Evolutionary conservation across 257 asterid genomes (phyloP).

Genomic region (Solanum clarkiae): DNA sequence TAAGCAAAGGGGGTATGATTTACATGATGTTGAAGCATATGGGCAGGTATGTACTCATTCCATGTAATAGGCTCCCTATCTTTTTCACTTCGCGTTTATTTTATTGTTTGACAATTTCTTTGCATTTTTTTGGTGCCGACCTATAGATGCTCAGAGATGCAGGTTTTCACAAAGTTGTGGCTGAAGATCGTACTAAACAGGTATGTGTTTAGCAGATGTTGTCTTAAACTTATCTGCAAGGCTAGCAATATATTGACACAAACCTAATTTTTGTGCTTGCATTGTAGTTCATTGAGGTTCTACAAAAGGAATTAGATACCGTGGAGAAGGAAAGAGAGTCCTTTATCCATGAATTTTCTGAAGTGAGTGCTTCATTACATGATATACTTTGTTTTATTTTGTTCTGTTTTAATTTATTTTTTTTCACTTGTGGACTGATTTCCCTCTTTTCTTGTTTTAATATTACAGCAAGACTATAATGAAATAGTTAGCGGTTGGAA

Average conservation of each 20-base stretch:
- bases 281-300: slow-evolving; percentile 70
- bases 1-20: slow-evolving; percentile 84
- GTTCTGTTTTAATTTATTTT: not conserved
- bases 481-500: slow-evolving; percentile 88
- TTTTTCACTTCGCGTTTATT: not conserved
- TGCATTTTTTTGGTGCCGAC: not conserved
- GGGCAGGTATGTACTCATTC: slow-evolving; percentile 51
- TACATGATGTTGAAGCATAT: slow-evolving; percentile 67
- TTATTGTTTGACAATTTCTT: not conserved
- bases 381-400: not conserved
- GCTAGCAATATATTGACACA: not conserved
- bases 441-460: not conserved
- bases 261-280: not conserved
- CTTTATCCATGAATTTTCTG: slow-evolving; percentile 71
- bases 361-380: slow-evolving; percentile 27
- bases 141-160: slow-evolving; percentile 85
- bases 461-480: slow-evolving; percentile 35
- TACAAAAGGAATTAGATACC: slow-evolving; percentile 53
- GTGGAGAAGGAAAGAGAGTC: slow-evolving; percentile 69
- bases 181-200: slow-evolving; percentile 94
- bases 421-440: not conserved
- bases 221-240: not conserved
- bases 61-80: not conserved
- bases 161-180: slow-evolving; percentile 71
- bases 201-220: slow-evolving; percentile 13